Evolutionary conservation across 1,139 yeast genomes (phyloP).

Genomic region (Diutina neorugosa): DNA sequence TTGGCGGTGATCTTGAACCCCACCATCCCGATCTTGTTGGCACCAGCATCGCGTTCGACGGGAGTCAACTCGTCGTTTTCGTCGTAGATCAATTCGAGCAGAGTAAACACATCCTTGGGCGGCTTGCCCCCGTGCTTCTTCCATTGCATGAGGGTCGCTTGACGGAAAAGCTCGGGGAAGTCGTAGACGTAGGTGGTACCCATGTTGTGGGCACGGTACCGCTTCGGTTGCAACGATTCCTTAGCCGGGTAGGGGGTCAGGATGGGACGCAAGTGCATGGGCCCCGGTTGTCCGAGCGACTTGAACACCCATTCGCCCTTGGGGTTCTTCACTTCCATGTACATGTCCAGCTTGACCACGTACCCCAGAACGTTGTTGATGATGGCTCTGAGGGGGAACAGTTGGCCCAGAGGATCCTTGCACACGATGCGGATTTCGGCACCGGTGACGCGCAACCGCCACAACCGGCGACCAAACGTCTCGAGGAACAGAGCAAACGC

Average conservation of each 20-base stretch:
- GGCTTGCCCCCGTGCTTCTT: constrained; percentile 43
- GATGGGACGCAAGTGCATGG: constrained; percentile 94
- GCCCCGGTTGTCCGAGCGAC: constrained; percentile 86
- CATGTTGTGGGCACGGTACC: constrained; percentile 96
- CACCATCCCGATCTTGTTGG: constrained; percentile 93
- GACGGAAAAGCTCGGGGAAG: constrained; percentile 97
- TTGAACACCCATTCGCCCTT: constrained; percentile 96
- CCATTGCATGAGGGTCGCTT: constrained; percentile 83
- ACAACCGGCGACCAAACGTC: constrained; percentile 90
- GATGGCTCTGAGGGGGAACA: constrained; percentile 93
- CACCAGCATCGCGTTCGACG: constrained; percentile 91
- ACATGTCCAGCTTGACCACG: constrained; percentile 89
- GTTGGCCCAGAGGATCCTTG: constrained; percentile 81
- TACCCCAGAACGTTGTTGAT: constrained; percentile 95
- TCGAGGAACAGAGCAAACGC: constrained; percentile 97
- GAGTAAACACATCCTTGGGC: constrained; percentile 69
- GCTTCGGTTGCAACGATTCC: constrained; percentile 96
- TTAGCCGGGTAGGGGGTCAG: constrained; percentile 95
- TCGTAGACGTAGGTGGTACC: constrained; percentile 97
- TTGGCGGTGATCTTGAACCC: constrained; percentile 86
- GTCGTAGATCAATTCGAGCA: constrained; percentile 77
- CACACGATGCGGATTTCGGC: constrained; percentile 96
- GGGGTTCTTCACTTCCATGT: constrained; percentile 84
- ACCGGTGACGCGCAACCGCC: constrained; percentile 94
- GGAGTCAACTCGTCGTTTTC: constrained; percentile 71